A percentile compares a stretch with the other conserved stretches of the same genome.
phyloP scores from a whole-genome alignment of 768 basidiomycete species.

The Lactarius trivialis region DNA sequence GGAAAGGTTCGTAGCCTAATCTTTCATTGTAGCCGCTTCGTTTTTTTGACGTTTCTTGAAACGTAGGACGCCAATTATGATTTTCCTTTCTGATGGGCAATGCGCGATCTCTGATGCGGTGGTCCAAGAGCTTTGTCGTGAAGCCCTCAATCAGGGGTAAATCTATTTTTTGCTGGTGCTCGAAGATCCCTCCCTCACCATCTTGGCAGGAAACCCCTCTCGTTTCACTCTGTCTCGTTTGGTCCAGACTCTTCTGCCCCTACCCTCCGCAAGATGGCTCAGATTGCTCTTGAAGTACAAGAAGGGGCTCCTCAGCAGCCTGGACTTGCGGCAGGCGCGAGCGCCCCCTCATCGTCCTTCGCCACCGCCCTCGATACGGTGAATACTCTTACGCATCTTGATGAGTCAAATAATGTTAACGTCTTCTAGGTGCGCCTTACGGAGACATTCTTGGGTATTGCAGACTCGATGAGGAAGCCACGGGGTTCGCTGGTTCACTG shows the following conservation, averaged over 20 bases:
- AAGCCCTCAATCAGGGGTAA: constrained; percentile 42
- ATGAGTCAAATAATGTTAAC: not conserved
- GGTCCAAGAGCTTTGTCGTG: constrained; percentile 37
- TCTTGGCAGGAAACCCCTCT: constrained; percentile 42
- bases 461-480: constrained; percentile 51
- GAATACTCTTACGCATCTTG: not conserved
- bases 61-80: constrained; percentile 42
- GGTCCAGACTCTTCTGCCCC: constrained; percentile 31
- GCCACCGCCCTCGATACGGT: constrained; percentile 33
- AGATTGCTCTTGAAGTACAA: constrained; percentile 44
- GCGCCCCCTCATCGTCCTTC: constrained; percentile 31
- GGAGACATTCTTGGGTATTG: constrained; percentile 52
- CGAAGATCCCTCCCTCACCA: not conserved
- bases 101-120: constrained; percentile 33
- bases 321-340: not conserved
- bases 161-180: not conserved
- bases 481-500: constrained; percentile 41
- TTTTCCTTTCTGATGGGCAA: constrained; percentile 56
- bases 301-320: constrained; percentile 37
- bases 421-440: constrained; percentile 43
- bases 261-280: constrained; percentile 44
- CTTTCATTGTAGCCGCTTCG: not conserved
- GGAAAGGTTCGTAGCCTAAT: constrained; percentile 34
- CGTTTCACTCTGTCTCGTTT: constrained; percentile 54
- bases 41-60: not conserved